A percentile compares a stretch with the other conserved stretches of the same genome.
Conservation (phyloP, 164 flowering plant species). For the Vitis riparia region DNA sequence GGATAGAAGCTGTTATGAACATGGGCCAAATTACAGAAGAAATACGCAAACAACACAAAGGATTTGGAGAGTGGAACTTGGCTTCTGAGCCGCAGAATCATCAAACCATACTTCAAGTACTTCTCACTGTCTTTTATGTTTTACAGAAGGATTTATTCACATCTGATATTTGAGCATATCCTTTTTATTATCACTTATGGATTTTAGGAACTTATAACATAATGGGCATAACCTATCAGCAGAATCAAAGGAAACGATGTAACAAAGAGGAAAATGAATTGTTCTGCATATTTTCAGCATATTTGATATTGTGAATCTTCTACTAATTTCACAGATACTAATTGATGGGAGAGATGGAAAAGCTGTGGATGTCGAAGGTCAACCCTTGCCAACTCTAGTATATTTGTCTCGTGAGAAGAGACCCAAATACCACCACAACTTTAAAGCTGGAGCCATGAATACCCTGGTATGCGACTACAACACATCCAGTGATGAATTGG, state of each 20-base stretch:
- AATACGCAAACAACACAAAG: constrained; percentile 25
- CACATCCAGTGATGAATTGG: no score
- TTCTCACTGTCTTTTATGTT: neutral
- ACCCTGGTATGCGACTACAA: constrained; percentile 22
- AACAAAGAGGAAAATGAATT: no score
- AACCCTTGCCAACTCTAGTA: constrained; percentile 25
- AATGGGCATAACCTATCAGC: no score
- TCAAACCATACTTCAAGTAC: constrained; percentile 35
- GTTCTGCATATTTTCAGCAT: no score
- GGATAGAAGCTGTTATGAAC: constrained; percentile 22
- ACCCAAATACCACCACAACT: constrained; percentile 25
- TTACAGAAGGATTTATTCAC: no score
- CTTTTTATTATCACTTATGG: no score
- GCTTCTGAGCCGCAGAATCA: constrained; percentile 18
- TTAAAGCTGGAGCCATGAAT: constrained; percentile 42
- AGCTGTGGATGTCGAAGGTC: constrained; percentile 23
- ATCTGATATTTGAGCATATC: no score
- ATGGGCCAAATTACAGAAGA: constrained; percentile 26
- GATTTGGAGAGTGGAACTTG: constrained; percentile 36
- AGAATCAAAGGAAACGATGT: no score
- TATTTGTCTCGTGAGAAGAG: constrained; percentile 19
- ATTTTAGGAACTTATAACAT: no score
- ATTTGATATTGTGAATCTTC: neutral
- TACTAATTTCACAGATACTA: constrained; percentile 16
- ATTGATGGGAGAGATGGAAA: constrained; percentile 25